Evolutionary conservation across 1,139 yeast species (phyloP), one percentile per base, ranked within the genome.

Genomic region (Hyphopichia pseudoburtonii): DNA sequence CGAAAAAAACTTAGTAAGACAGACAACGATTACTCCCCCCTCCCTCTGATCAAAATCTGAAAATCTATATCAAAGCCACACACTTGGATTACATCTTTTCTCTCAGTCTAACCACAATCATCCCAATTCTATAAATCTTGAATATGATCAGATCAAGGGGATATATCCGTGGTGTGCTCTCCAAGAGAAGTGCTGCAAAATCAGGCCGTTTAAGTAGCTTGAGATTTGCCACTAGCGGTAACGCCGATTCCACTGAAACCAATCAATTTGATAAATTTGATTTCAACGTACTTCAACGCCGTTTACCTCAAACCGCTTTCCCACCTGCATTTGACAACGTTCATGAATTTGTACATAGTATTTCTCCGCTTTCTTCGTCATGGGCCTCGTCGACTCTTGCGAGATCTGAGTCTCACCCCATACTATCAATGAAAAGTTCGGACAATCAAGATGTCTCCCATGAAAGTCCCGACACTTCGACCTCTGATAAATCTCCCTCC

Each of bases 151-250:
- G 39, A 35, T 27, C 45, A 18, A 45, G 45, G 31, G 39, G 39
- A 25, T 40, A 35, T 34, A 24, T 42, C 26, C 38, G 41, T 25
- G 38, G 44, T n/a, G 28, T 22, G 17, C 21, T 44, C 17, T 42
- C 52, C 21, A 41, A 42, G 30, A 45, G 38, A 22, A 27, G 38
- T n/a, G 32, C 45, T 3, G 23, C 24, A 5, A 30, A 14, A 9
- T 17, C 23, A 10, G 27, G 30, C 9, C 26, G 29, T n/a, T 15
- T 26, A 11, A 7, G n/a, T 11, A 27, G 45, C 7, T 21, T 41
- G 11, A 40, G 56, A 39, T 48, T 40, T 12, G 56, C 56, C 33
- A 47, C 55, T n/a, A 25, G 24, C 17, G 14, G 26, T 10, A 12
- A n/a, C 5, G 12, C 14, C 17, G 19, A 14, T 27, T 15, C 14